Conservation (phyloP, 495 filamentous ascomycete genomes). For the Talaromyces liani region DNA sequence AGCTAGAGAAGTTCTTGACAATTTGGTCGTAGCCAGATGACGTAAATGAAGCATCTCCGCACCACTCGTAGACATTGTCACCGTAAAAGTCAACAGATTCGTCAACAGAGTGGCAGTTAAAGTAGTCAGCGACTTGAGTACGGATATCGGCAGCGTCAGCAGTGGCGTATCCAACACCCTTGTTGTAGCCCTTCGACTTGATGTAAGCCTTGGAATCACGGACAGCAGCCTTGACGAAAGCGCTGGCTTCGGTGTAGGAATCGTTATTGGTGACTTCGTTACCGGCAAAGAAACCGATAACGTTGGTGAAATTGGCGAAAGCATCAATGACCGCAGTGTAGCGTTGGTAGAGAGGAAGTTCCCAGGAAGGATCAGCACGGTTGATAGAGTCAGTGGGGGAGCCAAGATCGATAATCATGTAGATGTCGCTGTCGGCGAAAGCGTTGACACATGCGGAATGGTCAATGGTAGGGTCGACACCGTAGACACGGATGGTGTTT, state of each 20-base stretch:
- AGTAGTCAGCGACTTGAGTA: conserved; percentile 71
- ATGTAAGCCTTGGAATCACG: conserved; percentile 95
- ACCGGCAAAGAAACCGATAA: conserved; percentile 92
- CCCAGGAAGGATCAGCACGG: conserved; percentile 70
- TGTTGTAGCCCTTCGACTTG: conserved; percentile 63
- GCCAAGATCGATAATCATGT: conserved; percentile 84
- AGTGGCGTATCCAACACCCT: conserved; percentile 88
- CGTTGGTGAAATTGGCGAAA: conserved; percentile 72
- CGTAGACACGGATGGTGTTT: conserved; percentile 91
- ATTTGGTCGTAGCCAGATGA: conserved; percentile 71
- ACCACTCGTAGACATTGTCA: conserved; percentile 99
- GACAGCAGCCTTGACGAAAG: conserved; percentile 93
- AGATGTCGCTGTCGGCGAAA: conserved; percentile 82
- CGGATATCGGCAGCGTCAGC: conserved; percentile 84
- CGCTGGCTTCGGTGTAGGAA: conserved; percentile 76
- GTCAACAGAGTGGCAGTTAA: conserved; percentile 69
- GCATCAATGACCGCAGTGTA: conserved; percentile 82
- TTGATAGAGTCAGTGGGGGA: conserved; percentile 77
- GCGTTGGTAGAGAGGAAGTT: conserved; percentile 61
- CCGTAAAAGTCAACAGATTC: conserved; percentile 90
- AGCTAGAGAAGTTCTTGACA: conserved; percentile 76
- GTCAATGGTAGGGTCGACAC: conserved; percentile 70
- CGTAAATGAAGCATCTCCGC: conserved; percentile 59
- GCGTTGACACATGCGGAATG: conserved; percentile 82
- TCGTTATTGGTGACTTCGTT: conserved; percentile 89